Percentiles rank a stretch among this genome's conserved stretches.
Conservation (phyloP, 2,329 filamentous ascomycete species). For the Daldinia eschscholtzii region DNA sequence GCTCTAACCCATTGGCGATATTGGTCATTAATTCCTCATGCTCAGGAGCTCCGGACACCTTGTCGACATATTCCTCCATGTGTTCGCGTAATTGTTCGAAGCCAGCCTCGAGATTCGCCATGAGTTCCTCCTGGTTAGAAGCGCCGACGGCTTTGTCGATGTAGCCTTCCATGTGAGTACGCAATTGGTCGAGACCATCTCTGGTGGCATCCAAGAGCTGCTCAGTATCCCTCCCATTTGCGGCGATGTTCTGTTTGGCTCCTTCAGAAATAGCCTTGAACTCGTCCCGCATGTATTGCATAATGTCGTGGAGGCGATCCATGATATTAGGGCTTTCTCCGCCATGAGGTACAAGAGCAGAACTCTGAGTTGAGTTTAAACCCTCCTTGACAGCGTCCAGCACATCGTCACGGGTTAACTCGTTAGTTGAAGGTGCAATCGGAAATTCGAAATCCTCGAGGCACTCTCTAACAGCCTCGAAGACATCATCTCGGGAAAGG, state of each 20-base stretch:
- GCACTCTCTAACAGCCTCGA: constrained; percentile 86
- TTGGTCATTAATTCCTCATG: constrained; percentile 84
- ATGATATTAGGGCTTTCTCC: constrained; percentile 64
- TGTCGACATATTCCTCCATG: constrained; percentile 84
- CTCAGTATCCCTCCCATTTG: constrained; percentile 84
- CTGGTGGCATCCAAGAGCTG: constrained; percentile 90
- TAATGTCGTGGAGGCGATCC: constrained; percentile 73
- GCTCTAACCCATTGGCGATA: constrained; percentile 74
- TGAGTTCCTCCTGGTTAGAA: constrained; percentile 80
- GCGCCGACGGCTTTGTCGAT: constrained; percentile 78
- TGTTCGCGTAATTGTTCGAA: constrained; percentile 81
- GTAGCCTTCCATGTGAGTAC: constrained; percentile 83
- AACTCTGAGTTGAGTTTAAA: constrained; percentile 57
- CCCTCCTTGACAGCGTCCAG: constrained; percentile 73
- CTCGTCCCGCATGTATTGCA: constrained; percentile 69
- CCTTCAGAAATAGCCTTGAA: constrained; percentile 72
- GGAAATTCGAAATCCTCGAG: constrained; percentile 87
- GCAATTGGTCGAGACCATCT: constrained; percentile 81
- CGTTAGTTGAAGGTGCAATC: constrained; percentile 66
- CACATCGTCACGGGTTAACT: constrained; percentile 73
- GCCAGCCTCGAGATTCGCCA: constrained; percentile 74
- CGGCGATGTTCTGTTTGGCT: constrained; percentile 81
- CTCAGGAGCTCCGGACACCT: constrained; percentile 74
- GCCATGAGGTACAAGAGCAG: constrained; percentile 57
- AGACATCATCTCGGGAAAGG: constrained; percentile 84